phyloP scores from a whole-genome alignment of 169 alveolate genomes.

The Cryptosporidium sp. region DNA sequence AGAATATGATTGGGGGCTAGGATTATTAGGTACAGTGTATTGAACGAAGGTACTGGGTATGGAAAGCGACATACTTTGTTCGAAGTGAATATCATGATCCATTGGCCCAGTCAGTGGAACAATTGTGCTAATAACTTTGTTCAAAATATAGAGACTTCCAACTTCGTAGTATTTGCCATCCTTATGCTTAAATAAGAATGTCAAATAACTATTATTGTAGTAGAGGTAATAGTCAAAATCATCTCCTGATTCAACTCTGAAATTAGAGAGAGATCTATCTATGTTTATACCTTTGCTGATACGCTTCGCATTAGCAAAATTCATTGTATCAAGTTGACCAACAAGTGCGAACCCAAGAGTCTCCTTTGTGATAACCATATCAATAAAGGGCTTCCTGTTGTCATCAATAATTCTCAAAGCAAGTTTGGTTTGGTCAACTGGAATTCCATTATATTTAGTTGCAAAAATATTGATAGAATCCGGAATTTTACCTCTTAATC shows the following conservation, averaged over 20 bases:
- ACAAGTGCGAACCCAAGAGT: slow-evolving; percentile 15
- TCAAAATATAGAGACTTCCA: not conserved
- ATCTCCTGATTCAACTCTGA: slow-evolving; percentile 38
- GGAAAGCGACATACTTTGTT: slow-evolving; percentile 16
- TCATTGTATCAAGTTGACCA: not conserved
- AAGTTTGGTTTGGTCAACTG: slow-evolving; percentile 31
- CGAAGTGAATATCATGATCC: slow-evolving; percentile 37
- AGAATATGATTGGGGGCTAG: not conserved
- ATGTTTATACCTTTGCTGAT: slow-evolving; percentile 5
- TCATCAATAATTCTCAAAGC: slow-evolving; percentile 24
- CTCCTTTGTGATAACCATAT: slow-evolving; percentile 24
- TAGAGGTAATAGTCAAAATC: not conserved
- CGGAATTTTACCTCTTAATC: slow-evolving; percentile 66
- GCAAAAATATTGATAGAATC: not conserved
- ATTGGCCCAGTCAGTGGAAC: slow-evolving; percentile 61
- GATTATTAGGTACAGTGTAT: not conserved
- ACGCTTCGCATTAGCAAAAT: not conserved
- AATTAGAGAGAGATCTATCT: not conserved
- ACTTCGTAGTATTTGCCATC: slow-evolving; percentile 40
- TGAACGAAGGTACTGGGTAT: slow-evolving; percentile 13
- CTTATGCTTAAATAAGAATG: slow-evolving; percentile 34
- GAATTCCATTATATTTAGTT: slow-evolving; percentile 17
- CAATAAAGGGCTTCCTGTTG: slow-evolving; percentile 15
- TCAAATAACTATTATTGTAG: slow-evolving; percentile 11
- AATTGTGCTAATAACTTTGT: slow-evolving; percentile 15